Evolutionary conservation across 2,329 filamentous ascomycete genomes (phyloP), one percentile per base, ranked within the genome.

Genomic region (Apiospora malaysiana): DNA sequence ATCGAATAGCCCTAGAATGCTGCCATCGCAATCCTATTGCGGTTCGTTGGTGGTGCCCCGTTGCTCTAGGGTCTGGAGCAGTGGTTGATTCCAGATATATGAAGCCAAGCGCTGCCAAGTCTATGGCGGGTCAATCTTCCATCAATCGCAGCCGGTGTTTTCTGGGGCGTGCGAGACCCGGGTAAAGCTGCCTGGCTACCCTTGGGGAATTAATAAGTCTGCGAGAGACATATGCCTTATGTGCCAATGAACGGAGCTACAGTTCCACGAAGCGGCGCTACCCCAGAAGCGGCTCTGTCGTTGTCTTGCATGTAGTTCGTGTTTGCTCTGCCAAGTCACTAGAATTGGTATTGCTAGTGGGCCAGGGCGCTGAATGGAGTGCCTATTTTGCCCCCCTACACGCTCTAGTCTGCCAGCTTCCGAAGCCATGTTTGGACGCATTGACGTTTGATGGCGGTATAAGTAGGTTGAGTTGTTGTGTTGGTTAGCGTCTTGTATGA

Each of bases 11-110:
- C 25, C 27, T 7, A 18, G 27, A 37, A 18, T 59, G 14, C 25
- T 37, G 16, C 16, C 2, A 14, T 45, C 42, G 3, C 16, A 59
- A 37, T n/a, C 37, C 27, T 32, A 8, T 21, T 21, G 32, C 8
- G 18, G 18, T 32, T 21, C 16, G 51, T 59, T 21, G 25, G 16
- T 21, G 16, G 27, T 16, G 27, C 25, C 16, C 6, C 25, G 2
- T 37, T 14, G 25, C 16, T 37, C 25, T 5, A 18, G 25, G 51
- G 51, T 59, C 51, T 59, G 51, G 51, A 16, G 16, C 51, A 37
- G 27, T 59, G 25, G 51, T 37, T 16, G 16, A 32, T 21, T 59
- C 51, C 51, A 59, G 27, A 59, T 59, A 59, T 59, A 59, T 59
- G 27, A 32, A 21, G 51, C 51, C 51, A 59, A 59, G 51, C 27